phyloP scores from a whole-genome alignment of 352 stramenopile genomes.

The Phytophthora ramorum region DNA sequence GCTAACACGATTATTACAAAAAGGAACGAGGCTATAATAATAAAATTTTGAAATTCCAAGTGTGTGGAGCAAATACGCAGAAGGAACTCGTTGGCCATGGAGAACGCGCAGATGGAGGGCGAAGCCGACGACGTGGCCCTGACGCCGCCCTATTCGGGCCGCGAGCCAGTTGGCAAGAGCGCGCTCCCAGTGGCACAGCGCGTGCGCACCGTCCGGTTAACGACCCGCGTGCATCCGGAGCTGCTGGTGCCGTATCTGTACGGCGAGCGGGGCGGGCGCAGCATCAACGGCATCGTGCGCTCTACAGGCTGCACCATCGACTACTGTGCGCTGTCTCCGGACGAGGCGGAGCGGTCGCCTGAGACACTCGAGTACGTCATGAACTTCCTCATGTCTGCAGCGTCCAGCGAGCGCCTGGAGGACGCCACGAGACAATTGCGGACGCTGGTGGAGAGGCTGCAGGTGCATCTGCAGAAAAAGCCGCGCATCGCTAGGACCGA shows the following conservation, averaged over 20 bases:
- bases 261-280: slow-evolving; percentile 50
- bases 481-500: slow-evolving; percentile 13
- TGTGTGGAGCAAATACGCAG: too few relatives aligned
- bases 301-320: slow-evolving; percentile 63
- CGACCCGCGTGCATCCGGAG: slow-evolving; percentile 58
- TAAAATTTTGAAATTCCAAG: too few relatives aligned
- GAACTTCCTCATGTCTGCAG: slow-evolving; percentile 65
- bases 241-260: slow-evolving; percentile 69
- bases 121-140: not conserved
- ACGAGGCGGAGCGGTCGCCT: slow-evolving; percentile 43
- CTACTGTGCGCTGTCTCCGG: slow-evolving; percentile 67
- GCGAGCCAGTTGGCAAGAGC: not conserved
- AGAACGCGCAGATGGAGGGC: too few relatives aligned
- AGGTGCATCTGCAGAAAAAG: slow-evolving; percentile 63
- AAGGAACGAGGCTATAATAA: too few relatives aligned
- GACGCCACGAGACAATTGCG: slow-evolving; percentile 49
- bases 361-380: slow-evolving; percentile 47
- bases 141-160: not conserved
- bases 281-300: slow-evolving; percentile 60
- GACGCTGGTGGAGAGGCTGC: slow-evolving; percentile 54
- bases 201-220: slow-evolving; percentile 66
- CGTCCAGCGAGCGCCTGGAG: slow-evolving; percentile 53
- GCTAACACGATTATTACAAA: too few relatives aligned
- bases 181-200: slow-evolving; percentile 30
- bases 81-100: too few relatives aligned